phyloP scores from a whole-genome alignment of 1,284 basidiomycete genomes.

The Mycena sp. region DNA sequence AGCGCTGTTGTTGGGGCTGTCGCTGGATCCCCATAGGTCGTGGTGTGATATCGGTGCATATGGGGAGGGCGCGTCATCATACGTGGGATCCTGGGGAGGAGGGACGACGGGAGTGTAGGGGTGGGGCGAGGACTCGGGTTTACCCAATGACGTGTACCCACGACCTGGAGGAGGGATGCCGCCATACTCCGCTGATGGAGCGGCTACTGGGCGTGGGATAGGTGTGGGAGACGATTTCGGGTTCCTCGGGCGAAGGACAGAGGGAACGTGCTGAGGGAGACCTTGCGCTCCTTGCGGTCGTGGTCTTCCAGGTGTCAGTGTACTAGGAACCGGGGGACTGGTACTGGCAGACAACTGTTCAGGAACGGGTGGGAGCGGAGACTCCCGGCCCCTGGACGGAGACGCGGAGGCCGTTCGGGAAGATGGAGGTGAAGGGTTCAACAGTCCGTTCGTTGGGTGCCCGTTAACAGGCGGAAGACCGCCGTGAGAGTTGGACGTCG shows the following conservation, averaged over 20 bases:
- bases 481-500: slow-evolving; percentile 14
- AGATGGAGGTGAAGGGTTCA: slow-evolving; percentile 12
- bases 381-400: slow-evolving; percentile 28
- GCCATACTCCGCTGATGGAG: slow-evolving; percentile 25
- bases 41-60: not conserved
- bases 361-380: slow-evolving; percentile 47
- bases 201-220: slow-evolving; percentile 30
- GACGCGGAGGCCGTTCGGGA: slow-evolving; percentile 20
- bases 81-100: slow-evolving; percentile 6
- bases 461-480: not conserved
- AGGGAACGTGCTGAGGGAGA: slow-evolving; percentile 44
- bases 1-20: not conserved
- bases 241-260: slow-evolving; percentile 55
- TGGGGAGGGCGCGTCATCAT: not conserved
- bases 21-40: slow-evolving; percentile 7
- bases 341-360: slow-evolving; percentile 28
- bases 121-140: slow-evolving; percentile 16
- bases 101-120: slow-evolving; percentile 28
- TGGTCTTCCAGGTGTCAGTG: slow-evolving; percentile 31
- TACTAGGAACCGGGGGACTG: slow-evolving; percentile 27
- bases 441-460: no score
- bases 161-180: slow-evolving; percentile 19
- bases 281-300: slow-evolving; percentile 18
- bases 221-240: slow-evolving; percentile 37
- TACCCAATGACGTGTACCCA: slow-evolving; percentile 2